A percentile compares a stretch with the other conserved stretches of the same genome.
These are phyloP conservation scores for Backusella morwellensis DNA, from an alignment of 192 early-diverging fungal species.

Conservation along the genomic window DNA sequence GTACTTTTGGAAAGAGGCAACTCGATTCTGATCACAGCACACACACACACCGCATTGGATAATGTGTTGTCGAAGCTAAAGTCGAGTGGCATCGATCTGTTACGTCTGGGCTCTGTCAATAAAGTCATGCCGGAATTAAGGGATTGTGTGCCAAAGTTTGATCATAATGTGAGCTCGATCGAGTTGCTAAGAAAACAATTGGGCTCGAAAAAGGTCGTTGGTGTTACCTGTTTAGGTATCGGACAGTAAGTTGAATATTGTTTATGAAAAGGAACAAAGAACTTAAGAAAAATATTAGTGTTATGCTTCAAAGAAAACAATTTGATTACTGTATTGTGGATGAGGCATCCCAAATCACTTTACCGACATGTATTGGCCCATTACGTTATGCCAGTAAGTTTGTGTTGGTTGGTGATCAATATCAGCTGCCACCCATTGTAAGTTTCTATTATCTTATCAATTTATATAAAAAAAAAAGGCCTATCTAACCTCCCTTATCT, in stretches of 20 bases:
- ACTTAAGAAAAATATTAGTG: constrained; percentile 33
- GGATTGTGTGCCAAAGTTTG: constrained; percentile 23
- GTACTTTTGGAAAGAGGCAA: constrained; percentile 66
- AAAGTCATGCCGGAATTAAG: constrained; percentile 13
- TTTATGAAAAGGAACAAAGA: neutral
- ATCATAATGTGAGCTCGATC: constrained; percentile 49
- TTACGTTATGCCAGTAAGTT: constrained; percentile 78
- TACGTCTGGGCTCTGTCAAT: constrained; percentile 74
- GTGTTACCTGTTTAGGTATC: constrained; percentile 86
- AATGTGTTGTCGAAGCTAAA: constrained; percentile 87
- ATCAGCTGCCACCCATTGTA: constrained; percentile 92
- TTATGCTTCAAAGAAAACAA: constrained; percentile 65
- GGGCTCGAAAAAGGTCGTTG: constrained; percentile 66
- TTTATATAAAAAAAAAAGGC: neutral
- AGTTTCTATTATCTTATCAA: constrained; percentile 1
- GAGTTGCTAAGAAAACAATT: constrained; percentile 62
- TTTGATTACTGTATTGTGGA: constrained; percentile 98
- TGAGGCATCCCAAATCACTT: constrained; percentile 92
- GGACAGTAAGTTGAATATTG: constrained; percentile 55
- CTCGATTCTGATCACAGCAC: constrained; percentile 81
- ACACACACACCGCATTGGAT: constrained; percentile 93
- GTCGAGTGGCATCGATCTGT: constrained; percentile 59
- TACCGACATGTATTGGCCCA: constrained; percentile 90
- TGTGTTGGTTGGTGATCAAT: constrained; percentile 94
- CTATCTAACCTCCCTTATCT: neutral